These are phyloP conservation scores for Fusarium guadeloupense DNA, from an alignment of 2,329 filamentous ascomycete species.

Conservation along the genomic window DNA sequence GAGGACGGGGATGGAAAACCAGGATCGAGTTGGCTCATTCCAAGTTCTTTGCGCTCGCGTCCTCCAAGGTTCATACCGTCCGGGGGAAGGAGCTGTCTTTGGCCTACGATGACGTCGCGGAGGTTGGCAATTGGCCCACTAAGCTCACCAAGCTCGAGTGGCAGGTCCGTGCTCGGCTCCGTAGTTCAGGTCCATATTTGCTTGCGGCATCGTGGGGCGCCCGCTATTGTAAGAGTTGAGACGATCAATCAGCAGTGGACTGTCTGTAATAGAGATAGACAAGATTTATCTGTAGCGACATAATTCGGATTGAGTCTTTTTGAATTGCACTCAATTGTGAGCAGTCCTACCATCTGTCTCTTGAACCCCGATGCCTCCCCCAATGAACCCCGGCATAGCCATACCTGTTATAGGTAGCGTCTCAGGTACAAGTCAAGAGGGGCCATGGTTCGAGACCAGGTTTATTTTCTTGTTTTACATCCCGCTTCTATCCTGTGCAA, in stretches of 20 bases:
- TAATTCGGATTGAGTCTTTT: not conserved
- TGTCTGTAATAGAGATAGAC: no score
- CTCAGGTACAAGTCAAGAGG: slow-evolving; percentile 13
- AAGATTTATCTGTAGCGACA: no score
- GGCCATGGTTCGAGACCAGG: slow-evolving; percentile 20
- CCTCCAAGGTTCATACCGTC: slow-evolving; percentile 27
- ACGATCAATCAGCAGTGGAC: not conserved
- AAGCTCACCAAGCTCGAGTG: not conserved
- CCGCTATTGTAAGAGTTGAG: not conserved
- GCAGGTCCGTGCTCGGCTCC: slow-evolving; percentile 20
- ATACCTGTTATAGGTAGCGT: not conserved
- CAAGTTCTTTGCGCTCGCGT: slow-evolving; percentile 18
- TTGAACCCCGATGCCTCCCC: not conserved
- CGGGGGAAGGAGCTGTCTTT: slow-evolving; percentile 24
- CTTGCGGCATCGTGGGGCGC: slow-evolving; percentile 21
- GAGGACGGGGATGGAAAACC: not conserved
- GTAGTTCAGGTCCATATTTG: slow-evolving; percentile 22
- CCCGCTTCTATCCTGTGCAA: slow-evolving; percentile 8
- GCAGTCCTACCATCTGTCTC: not conserved
- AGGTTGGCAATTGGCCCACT: slow-evolving; percentile 28
- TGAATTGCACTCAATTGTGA: not conserved
- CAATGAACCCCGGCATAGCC: not conserved
- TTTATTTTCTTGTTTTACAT: slow-evolving; percentile 24
- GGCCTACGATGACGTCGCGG: slow-evolving; percentile 29
- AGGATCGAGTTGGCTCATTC: slow-evolving; percentile 3